Percentiles rank a stretch among this genome's conserved stretches.
phyloP scores from a whole-genome alignment of 2,329 filamentous ascomycete species.

The Ambrosiella cleistominuta region DNA sequence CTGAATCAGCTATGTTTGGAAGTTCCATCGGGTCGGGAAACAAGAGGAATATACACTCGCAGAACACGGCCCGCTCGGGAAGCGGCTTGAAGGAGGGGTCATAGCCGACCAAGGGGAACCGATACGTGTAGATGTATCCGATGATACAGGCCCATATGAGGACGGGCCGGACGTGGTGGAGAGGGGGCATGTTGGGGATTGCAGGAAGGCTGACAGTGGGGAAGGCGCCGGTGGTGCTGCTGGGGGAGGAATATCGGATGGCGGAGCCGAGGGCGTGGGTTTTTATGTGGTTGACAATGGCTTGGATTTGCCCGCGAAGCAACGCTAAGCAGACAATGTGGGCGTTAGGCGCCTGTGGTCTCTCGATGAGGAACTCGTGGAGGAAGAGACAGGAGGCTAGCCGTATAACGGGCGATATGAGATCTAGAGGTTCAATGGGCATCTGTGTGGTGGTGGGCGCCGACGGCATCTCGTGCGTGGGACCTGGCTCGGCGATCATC shows the following conservation, averaged over 20 bases:
- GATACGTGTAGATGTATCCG: conserved; percentile 11
- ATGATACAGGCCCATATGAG: conserved; percentile 12
- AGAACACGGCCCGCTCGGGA: conserved; percentile 10
- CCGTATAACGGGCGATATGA: conserved; percentile 8
- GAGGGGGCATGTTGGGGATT: background rate
- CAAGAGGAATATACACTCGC: conserved; percentile 10
- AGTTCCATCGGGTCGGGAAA: conserved; percentile 4
- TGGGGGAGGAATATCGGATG: background rate
- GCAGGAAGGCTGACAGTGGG: background rate
- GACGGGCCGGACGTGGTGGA: conserved; percentile 8
- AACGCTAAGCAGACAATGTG: conserved; percentile 4
- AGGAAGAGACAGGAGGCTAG: conserved; percentile 6
- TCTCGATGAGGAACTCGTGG: conserved; percentile 10
- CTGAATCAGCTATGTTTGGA: conserved; percentile 1
- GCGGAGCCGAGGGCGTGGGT: conserved; percentile 3
- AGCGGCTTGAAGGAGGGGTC: conserved; percentile 6
- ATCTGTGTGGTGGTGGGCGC: background rate
- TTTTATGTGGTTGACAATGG: conserved; percentile 12
- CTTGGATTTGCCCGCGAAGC: conserved; percentile 9
- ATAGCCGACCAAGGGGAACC: conserved; percentile 5
- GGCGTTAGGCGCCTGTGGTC: conserved; percentile 9
- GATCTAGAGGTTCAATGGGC: background rate
- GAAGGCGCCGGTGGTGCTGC: background rate
- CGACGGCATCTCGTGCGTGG: background rate
- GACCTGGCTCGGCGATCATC: background rate